Percentiles rank a stretch among this genome's conserved stretches.
Conservation (phyloP, 208 protist genomes). For the Hexamita inflata region DNA sequence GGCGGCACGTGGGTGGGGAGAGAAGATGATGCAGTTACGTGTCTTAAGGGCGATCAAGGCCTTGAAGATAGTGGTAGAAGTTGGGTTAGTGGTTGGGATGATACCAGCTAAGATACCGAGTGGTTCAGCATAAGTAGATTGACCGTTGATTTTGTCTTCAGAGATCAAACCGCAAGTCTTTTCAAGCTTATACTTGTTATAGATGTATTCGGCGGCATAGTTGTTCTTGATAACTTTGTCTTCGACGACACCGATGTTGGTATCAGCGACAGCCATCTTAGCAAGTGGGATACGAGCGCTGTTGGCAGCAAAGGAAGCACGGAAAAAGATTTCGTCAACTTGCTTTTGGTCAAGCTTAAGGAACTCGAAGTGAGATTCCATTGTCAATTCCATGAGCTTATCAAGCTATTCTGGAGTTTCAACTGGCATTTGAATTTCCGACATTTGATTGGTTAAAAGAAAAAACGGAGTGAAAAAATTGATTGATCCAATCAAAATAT, state of each 20-base stretch:
- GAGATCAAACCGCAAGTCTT: slow-evolving; percentile 42
- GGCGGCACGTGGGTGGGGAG: slow-evolving; percentile 29
- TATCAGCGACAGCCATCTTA: slow-evolving; percentile 32
- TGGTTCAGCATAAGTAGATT: slow-evolving; percentile 39
- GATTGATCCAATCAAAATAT: not conserved
- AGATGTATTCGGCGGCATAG: slow-evolving; percentile 40
- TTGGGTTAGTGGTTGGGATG: slow-evolving; percentile 42
- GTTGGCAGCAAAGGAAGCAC: slow-evolving; percentile 15
- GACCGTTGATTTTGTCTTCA: slow-evolving; percentile 28
- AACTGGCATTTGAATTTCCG: not conserved
- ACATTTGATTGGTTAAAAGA: not conserved
- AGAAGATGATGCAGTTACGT: slow-evolving; percentile 40
- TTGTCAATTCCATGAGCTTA: not conserved
- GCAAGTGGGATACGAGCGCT: slow-evolving; percentile 21
- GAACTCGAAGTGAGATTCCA: slow-evolving; percentile 5
- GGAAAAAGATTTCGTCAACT: slow-evolving; percentile 29
- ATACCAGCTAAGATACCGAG: slow-evolving; percentile 41
- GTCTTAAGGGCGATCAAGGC: slow-evolving; percentile 41
- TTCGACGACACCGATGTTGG: slow-evolving; percentile 42
- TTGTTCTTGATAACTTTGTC: slow-evolving; percentile 49
- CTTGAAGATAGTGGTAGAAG: slow-evolving; percentile 47
- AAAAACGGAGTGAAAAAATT: not conserved
- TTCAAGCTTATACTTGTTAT: slow-evolving; percentile 34
- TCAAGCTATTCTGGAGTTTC: not conserved
- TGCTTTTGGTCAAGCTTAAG: slow-evolving; percentile 6